Evolutionary conservation across 176 grass and related monocot species (phyloP).

Genomic region (Olyra latifolia): DNA sequence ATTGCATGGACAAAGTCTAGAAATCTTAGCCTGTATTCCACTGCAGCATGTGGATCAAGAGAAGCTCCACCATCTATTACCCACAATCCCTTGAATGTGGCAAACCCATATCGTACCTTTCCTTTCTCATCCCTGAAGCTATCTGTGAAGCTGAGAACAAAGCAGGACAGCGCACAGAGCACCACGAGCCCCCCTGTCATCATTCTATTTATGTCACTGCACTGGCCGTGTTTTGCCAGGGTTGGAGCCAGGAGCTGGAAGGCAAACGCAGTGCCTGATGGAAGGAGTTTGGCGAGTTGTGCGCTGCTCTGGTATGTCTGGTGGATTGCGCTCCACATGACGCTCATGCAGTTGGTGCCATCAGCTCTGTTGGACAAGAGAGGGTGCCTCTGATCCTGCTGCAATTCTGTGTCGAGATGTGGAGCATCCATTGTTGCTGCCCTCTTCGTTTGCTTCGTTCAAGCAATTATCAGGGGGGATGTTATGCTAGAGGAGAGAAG

Average conservation of each 20-base stretch:
- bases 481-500: constrained; percentile 19
- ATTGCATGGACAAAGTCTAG: constrained; percentile 70
- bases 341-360: constrained; percentile 18
- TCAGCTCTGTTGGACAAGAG: constrained; percentile 45
- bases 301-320: constrained; percentile 62
- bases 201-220: constrained; percentile 30
- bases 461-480: not conserved
- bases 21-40: constrained; percentile 51
- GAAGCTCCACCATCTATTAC: constrained; percentile 54
- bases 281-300: constrained; percentile 74
- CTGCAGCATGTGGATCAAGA: constrained; percentile 46
- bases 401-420: constrained; percentile 26
- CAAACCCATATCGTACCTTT: constrained; percentile 57
- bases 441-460: not conserved
- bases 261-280: constrained; percentile 63
- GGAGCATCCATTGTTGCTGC: constrained; percentile 22
- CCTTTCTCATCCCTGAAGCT: constrained; percentile 68
- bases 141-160: constrained; percentile 71
- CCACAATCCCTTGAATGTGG: constrained; percentile 58
- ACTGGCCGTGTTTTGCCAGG: constrained; percentile 51
- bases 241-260: constrained; percentile 69
- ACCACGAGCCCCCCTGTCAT: constrained; percentile 56
- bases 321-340: constrained; percentile 51
- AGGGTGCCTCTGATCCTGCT: constrained; percentile 42
- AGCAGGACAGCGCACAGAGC: constrained; percentile 62